A percentile compares a stretch with the other conserved stretches of the same genome.
Evolutionary conservation across 148 eudicot species (phyloP).

Genomic region (Rhododendron molle): DNA sequence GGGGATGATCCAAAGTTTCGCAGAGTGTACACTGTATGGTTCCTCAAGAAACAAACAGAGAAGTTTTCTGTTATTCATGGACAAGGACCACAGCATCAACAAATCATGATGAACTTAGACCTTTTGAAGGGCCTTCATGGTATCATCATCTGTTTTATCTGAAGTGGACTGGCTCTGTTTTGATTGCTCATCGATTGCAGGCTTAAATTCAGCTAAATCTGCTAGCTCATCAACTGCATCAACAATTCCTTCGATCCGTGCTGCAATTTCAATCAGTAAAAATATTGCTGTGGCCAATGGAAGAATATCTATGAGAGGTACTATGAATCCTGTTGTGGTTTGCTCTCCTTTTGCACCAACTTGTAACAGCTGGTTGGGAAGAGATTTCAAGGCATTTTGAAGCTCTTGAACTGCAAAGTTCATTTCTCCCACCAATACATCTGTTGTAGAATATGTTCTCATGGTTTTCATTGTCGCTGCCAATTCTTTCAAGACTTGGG

Average conservation of each 20-base stretch:
- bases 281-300: constrained; percentile 60
- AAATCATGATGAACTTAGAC: not conserved
- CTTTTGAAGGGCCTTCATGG: constrained; percentile 11
- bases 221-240: constrained; percentile 50
- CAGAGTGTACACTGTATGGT: not conserved
- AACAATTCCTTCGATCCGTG: constrained; percentile 55
- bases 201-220: constrained; percentile 50
- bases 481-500: constrained; percentile 58
- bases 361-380: constrained; percentile 31
- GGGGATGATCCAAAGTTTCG: not conserved
- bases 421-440: constrained; percentile 44
- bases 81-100: not conserved
- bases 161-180: constrained; percentile 29
- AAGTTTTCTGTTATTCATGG: not conserved
- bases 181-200: constrained; percentile 24
- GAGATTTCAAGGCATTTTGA: constrained; percentile 46
- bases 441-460: constrained; percentile 46
- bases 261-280: constrained; percentile 60
- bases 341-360: constrained; percentile 10
- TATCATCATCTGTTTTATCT: constrained; percentile 21
- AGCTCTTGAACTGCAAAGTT: constrained; percentile 57
- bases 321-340: constrained; percentile 5
- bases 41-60: not conserved
- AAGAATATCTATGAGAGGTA: constrained; percentile 51
- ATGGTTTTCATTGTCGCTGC: constrained; percentile 41